Evolutionary conservation across 352 stramenopile genomes (phyloP).

Genomic region (Globisporangium sylvaticum): DNA sequence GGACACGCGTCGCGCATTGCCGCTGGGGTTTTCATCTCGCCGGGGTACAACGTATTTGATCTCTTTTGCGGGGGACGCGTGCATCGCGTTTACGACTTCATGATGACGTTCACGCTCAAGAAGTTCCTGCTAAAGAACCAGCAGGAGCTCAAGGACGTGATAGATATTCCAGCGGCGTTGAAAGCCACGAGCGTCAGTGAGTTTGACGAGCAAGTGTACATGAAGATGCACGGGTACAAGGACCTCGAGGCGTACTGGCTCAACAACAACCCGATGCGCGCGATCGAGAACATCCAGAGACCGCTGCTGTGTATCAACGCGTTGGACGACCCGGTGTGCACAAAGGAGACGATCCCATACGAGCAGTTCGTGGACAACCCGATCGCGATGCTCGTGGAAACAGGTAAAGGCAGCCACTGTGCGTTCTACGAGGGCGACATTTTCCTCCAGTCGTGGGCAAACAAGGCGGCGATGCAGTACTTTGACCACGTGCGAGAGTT

Average conservation of each 20-base stretch:
- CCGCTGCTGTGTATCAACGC: constrained; percentile 74
- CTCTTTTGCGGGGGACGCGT: constrained; percentile 70
- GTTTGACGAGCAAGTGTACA: constrained; percentile 79
- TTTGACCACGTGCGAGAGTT: constrained; percentile 56
- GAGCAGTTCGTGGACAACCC: constrained; percentile 47
- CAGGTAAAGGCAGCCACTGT: constrained; percentile 62
- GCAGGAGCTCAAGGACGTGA: constrained; percentile 31
- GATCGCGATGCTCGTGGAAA: constrained; percentile 51
- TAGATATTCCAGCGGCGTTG: constrained; percentile 48
- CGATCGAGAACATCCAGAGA: constrained; percentile 44
- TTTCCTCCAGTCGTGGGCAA: constrained; percentile 61
- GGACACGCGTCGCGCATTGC: constrained; percentile 45
- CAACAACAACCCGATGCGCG: constrained; percentile 74
- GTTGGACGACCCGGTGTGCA: constrained; percentile 74
- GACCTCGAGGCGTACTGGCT: constrained; percentile 66
- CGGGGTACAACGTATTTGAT: constrained; percentile 70
- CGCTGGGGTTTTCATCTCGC: constrained; percentile 66
- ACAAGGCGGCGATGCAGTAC: constrained; percentile 57
- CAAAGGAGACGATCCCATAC: constrained; percentile 68
- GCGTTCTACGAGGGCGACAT: constrained; percentile 69
- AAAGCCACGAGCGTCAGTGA: constrained; percentile 51
- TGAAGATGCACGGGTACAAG: constrained; percentile 72
- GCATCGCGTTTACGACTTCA: constrained; percentile 65
- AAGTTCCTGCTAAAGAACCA: constrained; percentile 55
- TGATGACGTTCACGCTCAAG: constrained; percentile 78